These are phyloP conservation scores for Pythium coloratum DNA, from an alignment of 352 stramenopile species.

Conservation along the genomic window DNA sequence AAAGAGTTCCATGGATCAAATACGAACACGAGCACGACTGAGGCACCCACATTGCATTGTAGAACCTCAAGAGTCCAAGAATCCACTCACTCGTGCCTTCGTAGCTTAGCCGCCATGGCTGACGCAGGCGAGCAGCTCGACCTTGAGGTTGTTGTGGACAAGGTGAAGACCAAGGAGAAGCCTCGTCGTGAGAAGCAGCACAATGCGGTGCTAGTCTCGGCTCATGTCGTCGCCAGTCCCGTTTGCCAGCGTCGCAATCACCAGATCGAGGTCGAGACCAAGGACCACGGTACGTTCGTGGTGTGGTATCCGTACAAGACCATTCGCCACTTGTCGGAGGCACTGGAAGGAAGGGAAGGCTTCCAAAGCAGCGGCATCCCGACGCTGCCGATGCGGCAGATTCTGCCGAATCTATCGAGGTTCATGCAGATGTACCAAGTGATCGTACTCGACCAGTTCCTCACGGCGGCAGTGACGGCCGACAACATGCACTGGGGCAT, in stretches of 20 bases:
- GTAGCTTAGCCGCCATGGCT: no score
- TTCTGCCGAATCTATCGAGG: not conserved
- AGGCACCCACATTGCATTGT: no score
- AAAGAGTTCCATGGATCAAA: no score
- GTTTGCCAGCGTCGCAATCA: not conserved
- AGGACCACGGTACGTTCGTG: not conserved
- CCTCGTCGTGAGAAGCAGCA: not conserved
- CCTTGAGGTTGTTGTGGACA: no score
- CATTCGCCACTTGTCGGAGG: not conserved
- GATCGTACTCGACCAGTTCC: not conserved
- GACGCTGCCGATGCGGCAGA: not conserved
- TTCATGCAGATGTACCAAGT: not conserved
- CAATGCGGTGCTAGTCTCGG: not conserved
- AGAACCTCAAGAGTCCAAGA: no score
- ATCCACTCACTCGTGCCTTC: no score
- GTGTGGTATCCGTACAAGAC: not conserved
- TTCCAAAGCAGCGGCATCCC: not conserved
- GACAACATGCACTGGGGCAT: not conserved
- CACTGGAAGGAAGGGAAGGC: not conserved
- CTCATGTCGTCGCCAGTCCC: not conserved
- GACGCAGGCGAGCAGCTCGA: no score
- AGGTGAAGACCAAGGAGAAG: not conserved
- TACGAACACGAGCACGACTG: no score
- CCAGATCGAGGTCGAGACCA: not conserved
- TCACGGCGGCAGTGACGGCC: not conserved